Percentiles rank a stretch among this genome's conserved stretches.
Evolutionary conservation across 2,329 filamentous ascomycete genomes (phyloP).

Genomic region (Peltaster fructicola): DNA sequence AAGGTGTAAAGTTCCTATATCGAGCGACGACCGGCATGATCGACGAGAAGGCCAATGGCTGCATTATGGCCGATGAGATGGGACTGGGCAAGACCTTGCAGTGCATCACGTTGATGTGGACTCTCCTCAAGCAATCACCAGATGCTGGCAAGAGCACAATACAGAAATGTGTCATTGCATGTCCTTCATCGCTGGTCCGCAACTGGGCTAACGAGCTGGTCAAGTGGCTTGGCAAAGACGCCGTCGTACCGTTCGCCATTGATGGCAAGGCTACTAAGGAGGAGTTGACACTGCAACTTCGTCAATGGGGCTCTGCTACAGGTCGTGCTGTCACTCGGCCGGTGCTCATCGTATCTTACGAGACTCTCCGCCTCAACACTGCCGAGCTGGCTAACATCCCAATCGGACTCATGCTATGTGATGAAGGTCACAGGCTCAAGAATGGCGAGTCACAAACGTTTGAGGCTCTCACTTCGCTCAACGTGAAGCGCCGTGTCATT

Average conservation of each 20-base stretch:
- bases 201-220: constrained; percentile 96
- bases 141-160: constrained; percentile 89
- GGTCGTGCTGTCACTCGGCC: constrained; percentile 81
- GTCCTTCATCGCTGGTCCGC: constrained; percentile 84
- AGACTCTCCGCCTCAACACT: constrained; percentile 79
- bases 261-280: constrained; percentile 94
- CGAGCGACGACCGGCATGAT: constrained; percentile 88
- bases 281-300: constrained; percentile 73
- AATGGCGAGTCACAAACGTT: constrained; percentile 96
- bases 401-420: constrained; percentile 84
- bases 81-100: constrained; percentile 92
- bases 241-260: constrained; percentile 83
- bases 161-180: constrained; percentile 92
- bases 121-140: constrained; percentile 82
- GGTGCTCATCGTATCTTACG: constrained; percentile 94
- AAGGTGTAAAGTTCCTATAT: constrained; percentile 97
- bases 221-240: constrained; percentile 90
- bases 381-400: constrained; percentile 77
- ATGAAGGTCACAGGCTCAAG: constrained; percentile 91
- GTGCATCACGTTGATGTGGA: constrained; percentile 95
- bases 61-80: constrained; percentile 99
- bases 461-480: constrained; percentile 71
- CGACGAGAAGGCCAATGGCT: constrained; percentile 82
- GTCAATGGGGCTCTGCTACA: constrained; percentile 84
- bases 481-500: constrained; percentile 82